Conservation (phyloP, 2,329 filamentous ascomycete species). For the Delphinella strobiligena region DNA sequence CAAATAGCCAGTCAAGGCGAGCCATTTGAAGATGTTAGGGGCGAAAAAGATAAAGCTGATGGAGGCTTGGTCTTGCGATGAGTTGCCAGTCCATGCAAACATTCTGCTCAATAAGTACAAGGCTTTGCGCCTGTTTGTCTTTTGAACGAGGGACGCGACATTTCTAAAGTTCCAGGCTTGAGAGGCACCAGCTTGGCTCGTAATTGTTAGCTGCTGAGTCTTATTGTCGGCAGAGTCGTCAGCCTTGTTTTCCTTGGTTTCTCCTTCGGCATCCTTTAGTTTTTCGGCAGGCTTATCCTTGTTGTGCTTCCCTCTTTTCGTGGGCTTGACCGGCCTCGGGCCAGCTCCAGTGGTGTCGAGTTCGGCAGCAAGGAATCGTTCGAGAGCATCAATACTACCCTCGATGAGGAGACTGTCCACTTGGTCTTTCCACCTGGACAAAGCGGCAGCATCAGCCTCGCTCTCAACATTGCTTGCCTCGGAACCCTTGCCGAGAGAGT, state of each 20-base stretch:
- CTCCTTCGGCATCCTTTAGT: background rate
- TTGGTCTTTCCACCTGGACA: conserved; percentile 17
- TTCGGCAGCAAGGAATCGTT: conserved; percentile 18
- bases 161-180: conserved; percentile 32
- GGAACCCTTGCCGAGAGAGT: conserved; percentile 57
- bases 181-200: conserved; percentile 1
- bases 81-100: conserved; percentile 22
- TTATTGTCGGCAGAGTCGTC: no score
- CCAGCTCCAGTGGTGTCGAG: conserved; percentile 6
- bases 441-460: conserved; percentile 13
- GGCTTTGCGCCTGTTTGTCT: conserved; percentile 54
- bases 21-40: conserved; percentile 44
- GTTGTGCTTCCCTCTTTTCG: background rate
- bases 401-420: conserved; percentile 15
- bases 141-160: conserved; percentile 32
- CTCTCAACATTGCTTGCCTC: conserved; percentile 22
- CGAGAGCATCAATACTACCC: conserved; percentile 15
- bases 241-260: background rate
- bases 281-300: conserved; percentile 1
- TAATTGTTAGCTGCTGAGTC: no score
- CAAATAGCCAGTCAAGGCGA: conserved; percentile 44
- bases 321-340: background rate
- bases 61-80: conserved; percentile 11
- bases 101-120: conserved; percentile 40
- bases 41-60: conserved; percentile 34